Evolutionary conservation across 139 green algal species (phyloP).

Genomic region (Mychonastes homosphaera): DNA sequence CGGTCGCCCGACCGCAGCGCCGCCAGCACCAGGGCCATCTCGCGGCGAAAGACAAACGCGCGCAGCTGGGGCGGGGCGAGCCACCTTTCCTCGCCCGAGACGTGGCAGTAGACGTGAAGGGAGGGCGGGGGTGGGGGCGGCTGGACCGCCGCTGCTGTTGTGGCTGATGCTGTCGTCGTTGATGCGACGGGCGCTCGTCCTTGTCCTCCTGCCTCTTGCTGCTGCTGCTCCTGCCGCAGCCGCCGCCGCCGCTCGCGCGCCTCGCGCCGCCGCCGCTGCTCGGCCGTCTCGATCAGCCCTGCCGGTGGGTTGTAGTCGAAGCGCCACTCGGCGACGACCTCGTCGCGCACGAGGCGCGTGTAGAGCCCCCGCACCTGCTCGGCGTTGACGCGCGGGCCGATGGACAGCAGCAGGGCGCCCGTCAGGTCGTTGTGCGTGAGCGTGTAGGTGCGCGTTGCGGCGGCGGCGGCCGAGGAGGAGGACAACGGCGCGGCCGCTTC

Average conservation of each 20-base stretch:
- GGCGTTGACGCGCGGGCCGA: slow-evolving; percentile 68
- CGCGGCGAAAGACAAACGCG: slow-evolving; percentile 80
- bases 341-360: slow-evolving; percentile 62
- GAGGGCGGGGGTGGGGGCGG: slow-evolving; percentile 1
- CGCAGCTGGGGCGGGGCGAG: slow-evolving; percentile 68
- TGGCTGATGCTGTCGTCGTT: neutral
- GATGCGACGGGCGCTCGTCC: too few species aligned
- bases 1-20: slow-evolving; percentile 61
- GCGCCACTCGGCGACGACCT: slow-evolving; percentile 75
- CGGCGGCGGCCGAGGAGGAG: neutral
- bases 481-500: neutral
- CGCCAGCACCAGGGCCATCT: slow-evolving; percentile 84
- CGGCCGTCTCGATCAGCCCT: too few species aligned
- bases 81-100: slow-evolving; percentile 75
- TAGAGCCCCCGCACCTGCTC: slow-evolving; percentile 69
- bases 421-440: slow-evolving; percentile 90
- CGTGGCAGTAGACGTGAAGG: slow-evolving; percentile 83
- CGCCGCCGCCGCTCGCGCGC: neutral
- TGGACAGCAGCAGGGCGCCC: slow-evolving; percentile 57
- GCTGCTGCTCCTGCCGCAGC: slow-evolving; percentile 7
- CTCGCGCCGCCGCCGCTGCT: neutral
- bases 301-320: too few species aligned
- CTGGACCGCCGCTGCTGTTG: neutral
- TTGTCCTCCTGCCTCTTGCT: neutral
- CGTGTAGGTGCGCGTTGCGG: slow-evolving; percentile 57